These are phyloP conservation scores for Rhazya stricta DNA, from an alignment of 257 asterid species.

Conservation along the genomic window DNA sequence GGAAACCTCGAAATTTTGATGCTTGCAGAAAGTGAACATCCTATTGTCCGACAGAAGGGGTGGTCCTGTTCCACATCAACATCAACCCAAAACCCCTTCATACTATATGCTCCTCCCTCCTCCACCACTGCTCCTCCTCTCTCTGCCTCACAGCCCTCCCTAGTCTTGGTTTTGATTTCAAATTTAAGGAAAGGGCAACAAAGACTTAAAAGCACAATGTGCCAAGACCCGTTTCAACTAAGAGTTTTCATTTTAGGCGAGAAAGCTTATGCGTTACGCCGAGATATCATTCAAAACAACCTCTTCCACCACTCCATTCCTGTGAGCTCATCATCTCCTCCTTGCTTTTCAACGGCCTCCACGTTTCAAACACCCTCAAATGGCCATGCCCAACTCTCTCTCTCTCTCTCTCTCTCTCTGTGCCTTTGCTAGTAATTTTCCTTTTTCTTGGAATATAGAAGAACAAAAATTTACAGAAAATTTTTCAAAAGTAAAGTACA, in stretches of 20 bases:
- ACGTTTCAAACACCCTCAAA: conserved; percentile 14
- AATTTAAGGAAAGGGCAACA: too few species aligned
- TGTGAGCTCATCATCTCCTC: conserved; percentile 28
- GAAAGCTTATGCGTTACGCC: conserved; percentile 46
- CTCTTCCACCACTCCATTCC: conserved; percentile 15
- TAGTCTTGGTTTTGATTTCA: not conserved
- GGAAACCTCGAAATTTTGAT: conserved; percentile 37
- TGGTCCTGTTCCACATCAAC: conserved; percentile 42
- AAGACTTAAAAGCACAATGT: too few species aligned
- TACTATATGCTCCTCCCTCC: not conserved
- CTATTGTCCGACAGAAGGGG: conserved; percentile 38
- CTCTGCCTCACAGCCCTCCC: too few species aligned
- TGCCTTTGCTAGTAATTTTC: not conserved
- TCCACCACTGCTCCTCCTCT: not conserved
- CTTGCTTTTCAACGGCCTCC: conserved; percentile 46
- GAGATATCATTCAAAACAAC: conserved; percentile 11
- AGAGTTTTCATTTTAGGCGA: too few species aligned
- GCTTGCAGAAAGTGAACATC: conserved; percentile 40
- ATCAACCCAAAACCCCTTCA: conserved; percentile 10
- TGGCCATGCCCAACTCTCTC: not conserved
- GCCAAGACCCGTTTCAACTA: too few species aligned
- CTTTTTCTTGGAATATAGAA: not conserved
- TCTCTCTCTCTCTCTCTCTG: not conserved
- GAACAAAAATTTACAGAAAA: not conserved
- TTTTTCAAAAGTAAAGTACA: conserved; percentile 22